Base-by-base conservation (phyloP, 495 filamentous ascomycete species). In the Aspergillus indologenus region DNA sequence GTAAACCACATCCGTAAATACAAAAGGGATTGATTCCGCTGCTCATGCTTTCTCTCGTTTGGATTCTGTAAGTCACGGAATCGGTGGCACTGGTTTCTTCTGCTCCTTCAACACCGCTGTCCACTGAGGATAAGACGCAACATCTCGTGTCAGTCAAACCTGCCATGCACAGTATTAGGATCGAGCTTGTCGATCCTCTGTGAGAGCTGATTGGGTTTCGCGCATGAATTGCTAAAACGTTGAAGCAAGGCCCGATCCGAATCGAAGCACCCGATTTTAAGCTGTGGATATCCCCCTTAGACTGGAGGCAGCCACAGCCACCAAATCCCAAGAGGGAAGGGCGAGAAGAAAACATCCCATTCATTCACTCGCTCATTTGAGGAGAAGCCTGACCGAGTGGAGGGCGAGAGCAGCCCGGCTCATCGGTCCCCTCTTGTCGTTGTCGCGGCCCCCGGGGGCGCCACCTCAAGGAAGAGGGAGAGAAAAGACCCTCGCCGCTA, bases 181-280 rank as follows among this genome's bases (percentile, higher is more conserved):
- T 26, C 48, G 18, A 51, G 23, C 48, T 18, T 31, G 52, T 54
- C 31, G 52, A 54, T 54, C 48, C n/a, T 51, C 23, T 29, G 14
- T 51, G 48, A 19, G 24, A 51, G 7, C 18, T 51, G 48, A 51
- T 51, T 51, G 48, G 48, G 48, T 18, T 23, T 29, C 48, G 48
- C 24, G 29, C 5, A 18, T 8, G 23, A 51, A 51, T 15, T 26
- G 23, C 48, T 51, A 31, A 31, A 31, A 29, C 48, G 15, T 51
- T 51, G 48, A 51, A 51, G 48, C 48, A 51, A 51, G 48, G 48
- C 48, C 48, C 48, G 48, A 51, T 51, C 48, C 48, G 48, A 24
- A 51, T 51, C 48, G 48, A 24, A 51, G 23, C 48, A 19, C 48
- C 48, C 23, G 29, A 29, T 51, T 50, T 51, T 56, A 31, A 48